A percentile compares a stretch with the other conserved stretches of the same genome.
Conservation (phyloP, 208 protist genomes). For the Porcisia hertigi region DNA sequence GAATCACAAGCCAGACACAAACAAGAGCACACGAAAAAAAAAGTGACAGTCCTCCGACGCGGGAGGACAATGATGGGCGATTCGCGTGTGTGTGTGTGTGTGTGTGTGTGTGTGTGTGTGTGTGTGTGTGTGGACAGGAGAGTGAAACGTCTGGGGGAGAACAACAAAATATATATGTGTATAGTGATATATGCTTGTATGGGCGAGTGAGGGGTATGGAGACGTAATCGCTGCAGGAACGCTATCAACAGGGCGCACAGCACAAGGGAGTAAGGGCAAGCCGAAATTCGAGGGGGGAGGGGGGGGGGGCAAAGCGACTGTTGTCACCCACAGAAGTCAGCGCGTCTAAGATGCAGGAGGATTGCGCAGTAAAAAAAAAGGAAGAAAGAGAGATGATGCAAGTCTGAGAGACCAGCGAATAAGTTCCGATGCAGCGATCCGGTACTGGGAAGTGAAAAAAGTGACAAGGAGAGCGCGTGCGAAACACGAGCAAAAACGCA, state of each 20-base stretch:
- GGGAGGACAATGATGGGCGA: not conserved
- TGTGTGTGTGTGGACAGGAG: not conserved
- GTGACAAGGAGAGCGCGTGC: not conserved
- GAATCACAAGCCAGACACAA: not conserved
- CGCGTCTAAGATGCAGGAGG: not conserved
- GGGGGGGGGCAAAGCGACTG: not conserved
- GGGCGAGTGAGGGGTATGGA: not conserved
- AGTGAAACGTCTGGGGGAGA: too few relatives aligned
- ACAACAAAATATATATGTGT: not conserved
- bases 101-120: not conserved
- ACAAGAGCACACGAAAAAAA: conserved; percentile 15
- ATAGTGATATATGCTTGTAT: not conserved
- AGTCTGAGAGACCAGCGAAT: not conserved
- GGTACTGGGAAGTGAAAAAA: not conserved
- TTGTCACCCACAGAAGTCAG: not conserved
- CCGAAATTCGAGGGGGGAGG: too few relatives aligned
- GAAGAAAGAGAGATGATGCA: conserved; percentile 8
- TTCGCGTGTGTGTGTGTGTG: not conserved
- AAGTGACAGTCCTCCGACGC: not conserved
- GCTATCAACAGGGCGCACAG: not conserved
- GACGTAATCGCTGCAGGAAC: not conserved
- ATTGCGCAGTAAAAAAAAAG: not conserved
- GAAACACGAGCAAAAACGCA: not conserved
- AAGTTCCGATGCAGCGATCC: not conserved
- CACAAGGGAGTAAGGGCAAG: not conserved